Conservation (phyloP, 1,139 yeast species). For the Lodderomyces pseudojiufengensis region DNA sequence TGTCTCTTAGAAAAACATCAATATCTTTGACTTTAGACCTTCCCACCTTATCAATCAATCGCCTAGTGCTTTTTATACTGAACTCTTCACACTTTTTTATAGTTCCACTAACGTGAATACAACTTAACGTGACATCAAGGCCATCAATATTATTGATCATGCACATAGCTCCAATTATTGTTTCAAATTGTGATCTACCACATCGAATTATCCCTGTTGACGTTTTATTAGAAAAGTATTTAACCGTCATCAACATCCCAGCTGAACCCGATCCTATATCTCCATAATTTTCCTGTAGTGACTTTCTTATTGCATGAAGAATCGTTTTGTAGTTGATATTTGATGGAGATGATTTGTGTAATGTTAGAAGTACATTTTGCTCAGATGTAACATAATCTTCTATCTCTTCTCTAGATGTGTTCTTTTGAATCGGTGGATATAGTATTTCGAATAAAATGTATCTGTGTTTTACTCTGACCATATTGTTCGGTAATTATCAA, state of each 20-base stretch:
- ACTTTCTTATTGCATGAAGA: slow-evolving; percentile 49
- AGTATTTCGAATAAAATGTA: slow-evolving; percentile 77
- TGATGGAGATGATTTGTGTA: slow-evolving; percentile 50
- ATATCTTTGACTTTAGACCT: slow-evolving; percentile 6
- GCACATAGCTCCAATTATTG: slow-evolving; percentile 67
- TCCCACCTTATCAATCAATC: slow-evolving; percentile 26
- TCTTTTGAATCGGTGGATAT: slow-evolving; percentile 46
- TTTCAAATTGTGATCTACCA: slow-evolving; percentile 58
- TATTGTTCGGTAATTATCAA: slow-evolving; percentile 23
- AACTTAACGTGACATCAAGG: slow-evolving; percentile 50
- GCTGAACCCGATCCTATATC: slow-evolving; percentile 73
- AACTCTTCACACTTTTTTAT: slow-evolving; percentile 78
- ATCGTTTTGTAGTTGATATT: slow-evolving; percentile 44
- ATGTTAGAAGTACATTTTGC: slow-evolving; percentile 36
- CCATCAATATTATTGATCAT: slow-evolving; percentile 51
- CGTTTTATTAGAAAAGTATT: slow-evolving; percentile 78
- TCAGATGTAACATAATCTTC: slow-evolving; percentile 23
- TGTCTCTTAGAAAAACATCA: background rate
- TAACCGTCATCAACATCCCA: slow-evolving; percentile 57
- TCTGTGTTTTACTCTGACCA: slow-evolving; percentile 88
- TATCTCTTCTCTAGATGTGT: slow-evolving; percentile 17
- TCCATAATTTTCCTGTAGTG: slow-evolving; percentile 63
- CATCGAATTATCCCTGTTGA: slow-evolving; percentile 84
- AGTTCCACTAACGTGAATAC: slow-evolving; percentile 79
- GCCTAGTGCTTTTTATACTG: slow-evolving; percentile 46